These are phyloP conservation scores for Saccharomycopsis sp. DNA, from an alignment of 805 yeast species.

Conservation along the genomic window DNA sequence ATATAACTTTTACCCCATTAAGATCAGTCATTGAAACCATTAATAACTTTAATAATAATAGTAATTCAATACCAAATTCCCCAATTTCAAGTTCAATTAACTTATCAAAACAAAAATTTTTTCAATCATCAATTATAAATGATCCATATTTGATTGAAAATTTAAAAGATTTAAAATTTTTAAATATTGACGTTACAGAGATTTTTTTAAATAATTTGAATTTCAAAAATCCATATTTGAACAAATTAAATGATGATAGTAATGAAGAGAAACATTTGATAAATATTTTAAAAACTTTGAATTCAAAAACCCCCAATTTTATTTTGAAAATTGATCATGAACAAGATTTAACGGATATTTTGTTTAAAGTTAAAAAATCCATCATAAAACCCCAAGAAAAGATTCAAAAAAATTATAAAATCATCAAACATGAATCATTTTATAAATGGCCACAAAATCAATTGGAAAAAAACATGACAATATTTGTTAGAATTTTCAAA, in stretches of 20 bases:
- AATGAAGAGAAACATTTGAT: no score
- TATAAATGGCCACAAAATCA: no score
- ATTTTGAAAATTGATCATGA: conserved; percentile 13
- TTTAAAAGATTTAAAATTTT: not conserved
- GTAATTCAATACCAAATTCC: conserved; percentile 10
- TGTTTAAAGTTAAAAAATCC: conserved; percentile 1
- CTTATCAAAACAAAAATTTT: not conserved
- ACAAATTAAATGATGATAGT: no score
- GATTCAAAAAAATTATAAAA: no score
- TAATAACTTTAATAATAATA: not conserved
- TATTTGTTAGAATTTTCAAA: conserved; percentile 29
- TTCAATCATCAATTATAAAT: not conserved
- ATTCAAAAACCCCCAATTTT: conserved; percentile 4
- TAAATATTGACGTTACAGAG: not conserved
- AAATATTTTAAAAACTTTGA: conserved; percentile 1
- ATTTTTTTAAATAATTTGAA: no score
- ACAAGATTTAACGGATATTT: conserved; percentile 7
- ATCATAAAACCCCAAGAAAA: conserved; percentile 8
- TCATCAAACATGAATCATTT: no score
- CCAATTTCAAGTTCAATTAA: not conserved
- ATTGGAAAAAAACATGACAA: no score
- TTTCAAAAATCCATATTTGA: no score
- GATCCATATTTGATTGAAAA: conserved; percentile 7
- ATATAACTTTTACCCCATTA: conserved; percentile 51
- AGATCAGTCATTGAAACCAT: conserved; percentile 31